Conservation (phyloP, 2,329 filamentous ascomycete species). For the Davidsoniella virescens region DNA sequence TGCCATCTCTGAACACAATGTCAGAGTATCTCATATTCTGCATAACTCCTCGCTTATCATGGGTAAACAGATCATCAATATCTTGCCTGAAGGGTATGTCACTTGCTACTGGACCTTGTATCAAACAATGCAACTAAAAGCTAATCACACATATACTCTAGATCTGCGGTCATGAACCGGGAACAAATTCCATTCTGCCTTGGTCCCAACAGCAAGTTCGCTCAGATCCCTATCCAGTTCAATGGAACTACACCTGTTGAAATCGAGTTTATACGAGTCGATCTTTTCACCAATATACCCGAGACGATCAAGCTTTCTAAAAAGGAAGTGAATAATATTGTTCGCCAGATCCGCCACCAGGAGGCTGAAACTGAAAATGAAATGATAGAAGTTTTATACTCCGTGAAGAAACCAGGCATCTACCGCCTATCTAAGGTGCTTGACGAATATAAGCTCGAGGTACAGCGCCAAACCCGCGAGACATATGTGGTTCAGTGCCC, state of each 20-base stretch:
- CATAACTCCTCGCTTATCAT: slow-evolving; percentile 89
- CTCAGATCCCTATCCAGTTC: slow-evolving; percentile 69
- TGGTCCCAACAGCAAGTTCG: slow-evolving; percentile 41
- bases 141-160: slow-evolving; percentile 18
- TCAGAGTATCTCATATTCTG: slow-evolving; percentile 73
- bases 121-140: not conserved
- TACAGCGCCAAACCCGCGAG: slow-evolving; percentile 59
- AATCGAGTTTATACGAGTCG: slow-evolving; percentile 76
- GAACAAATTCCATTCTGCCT: slow-evolving; percentile 69
- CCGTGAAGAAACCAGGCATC: slow-evolving; percentile 70
- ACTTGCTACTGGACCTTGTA: not conserved
- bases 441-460: slow-evolving; percentile 87
- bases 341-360: slow-evolving; percentile 50
- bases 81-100: slow-evolving; percentile 70
- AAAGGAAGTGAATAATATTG: slow-evolving; percentile 59
- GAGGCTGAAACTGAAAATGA: slow-evolving; percentile 43
- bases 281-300: slow-evolving; percentile 64
- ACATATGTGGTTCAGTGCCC: slow-evolving; percentile 79
- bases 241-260: slow-evolving; percentile 82
- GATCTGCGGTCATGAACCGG: slow-evolving; percentile 76
- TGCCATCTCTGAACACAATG: slow-evolving; percentile 81
- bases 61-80: slow-evolving; percentile 94
- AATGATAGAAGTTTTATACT: slow-evolving; percentile 53
- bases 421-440: slow-evolving; percentile 75
- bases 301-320: slow-evolving; percentile 63